Conservation (phyloP, 2,329 filamentous ascomycete species). For the Pyrenophora teres region DNA sequence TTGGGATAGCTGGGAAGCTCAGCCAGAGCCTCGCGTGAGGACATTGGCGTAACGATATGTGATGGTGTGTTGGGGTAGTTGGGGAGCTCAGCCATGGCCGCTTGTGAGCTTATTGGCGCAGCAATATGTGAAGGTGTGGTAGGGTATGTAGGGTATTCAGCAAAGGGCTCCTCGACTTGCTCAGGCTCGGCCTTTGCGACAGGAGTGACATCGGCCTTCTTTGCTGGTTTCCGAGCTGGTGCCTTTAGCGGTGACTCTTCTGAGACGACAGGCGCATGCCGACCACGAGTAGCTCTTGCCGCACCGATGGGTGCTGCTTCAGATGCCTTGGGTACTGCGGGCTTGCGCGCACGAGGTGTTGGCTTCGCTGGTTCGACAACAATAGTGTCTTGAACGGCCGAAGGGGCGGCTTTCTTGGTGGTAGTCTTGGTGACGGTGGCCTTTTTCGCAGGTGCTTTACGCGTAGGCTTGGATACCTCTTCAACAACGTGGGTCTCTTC, state of each 20-base stretch:
- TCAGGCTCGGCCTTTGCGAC: constrained; percentile 18
- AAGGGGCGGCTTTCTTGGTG: constrained; percentile 14
- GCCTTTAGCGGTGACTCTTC: constrained; percentile 35
- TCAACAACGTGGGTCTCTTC: constrained; percentile 10
- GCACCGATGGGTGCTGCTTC: constrained; percentile 17
- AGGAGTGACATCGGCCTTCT: constrained; percentile 21
- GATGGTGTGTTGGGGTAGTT: constrained; percentile 27
- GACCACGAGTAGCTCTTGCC: constrained; percentile 28
- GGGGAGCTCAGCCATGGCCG: constrained; percentile 28
- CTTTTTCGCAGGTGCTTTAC: constrained; percentile 28
- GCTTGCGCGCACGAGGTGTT: constrained; percentile 27
- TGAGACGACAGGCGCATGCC: constrained; percentile 20
- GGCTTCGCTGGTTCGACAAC: constrained; percentile 23
- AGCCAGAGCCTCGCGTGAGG: constrained; percentile 6
- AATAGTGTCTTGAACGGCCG: constrained; percentile 12
- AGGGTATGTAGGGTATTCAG: constrained; percentile 28
- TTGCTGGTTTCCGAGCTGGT: constrained; percentile 33
- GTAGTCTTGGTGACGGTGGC: constrained; percentile 17
- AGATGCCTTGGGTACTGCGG: constrained; percentile 17
- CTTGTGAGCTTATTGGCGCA: constrained; percentile 21
- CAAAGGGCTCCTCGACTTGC: constrained; percentile 13
- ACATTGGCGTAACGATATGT: constrained; percentile 20
- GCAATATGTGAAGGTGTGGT: constrained; percentile 33
- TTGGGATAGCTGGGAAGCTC: constrained; percentile 13
- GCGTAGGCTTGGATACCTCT: constrained; percentile 23